Base-by-base conservation (phyloP, 169 alveolate genomes). In the Eimeria praecox region DNA sequence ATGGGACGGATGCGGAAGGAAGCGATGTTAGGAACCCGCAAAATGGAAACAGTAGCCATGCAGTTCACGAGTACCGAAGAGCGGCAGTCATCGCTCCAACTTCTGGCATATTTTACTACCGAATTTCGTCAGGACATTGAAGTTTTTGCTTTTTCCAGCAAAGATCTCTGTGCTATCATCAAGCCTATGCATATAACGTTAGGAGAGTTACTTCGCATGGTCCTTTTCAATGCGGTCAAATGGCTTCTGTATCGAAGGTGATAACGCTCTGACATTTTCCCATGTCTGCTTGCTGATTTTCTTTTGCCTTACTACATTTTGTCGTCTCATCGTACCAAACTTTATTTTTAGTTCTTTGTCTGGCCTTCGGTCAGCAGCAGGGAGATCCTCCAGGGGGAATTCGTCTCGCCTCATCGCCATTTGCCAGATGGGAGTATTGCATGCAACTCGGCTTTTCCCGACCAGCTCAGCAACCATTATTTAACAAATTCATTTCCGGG, bases 41-140 rank as follows among this genome's bases (percentile, higher is more conserved):
- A n/a, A 10, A 6, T 2, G 78, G 46, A 30, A 69, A 33, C 78
- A 69, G 78, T 33, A 33, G 78, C 38, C 78, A 24, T 30, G 14
- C 78, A 6, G 42, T 33, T 69, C 27, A 40, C 38, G 40, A 64
- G 78, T 33, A 33, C 78, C n/a, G 78, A 69, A 14, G 27, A 30
- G 46, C 46, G 78, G 78, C 46, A 33, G 46, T 24, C 78, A 69
- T 69, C 78, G 78, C 78, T 69, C 78, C 78, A 33, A 69, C 35
- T 2, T 33, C 20, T 69, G 78, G 46, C 16, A 6, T 33, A 12
- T 10, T 10, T 10, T 33, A 6, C 8, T 9, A 10, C 1, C 46
- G 42, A 33, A 33, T 69, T 4, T 24, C 3, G 14, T 0, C 27
- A 14, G 20, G 24, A 33, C 14, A 9, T 33, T 33, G 69, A 18